Conservation (phyloP, 148 eudicot species). For the Drosera capensis region DNA sequence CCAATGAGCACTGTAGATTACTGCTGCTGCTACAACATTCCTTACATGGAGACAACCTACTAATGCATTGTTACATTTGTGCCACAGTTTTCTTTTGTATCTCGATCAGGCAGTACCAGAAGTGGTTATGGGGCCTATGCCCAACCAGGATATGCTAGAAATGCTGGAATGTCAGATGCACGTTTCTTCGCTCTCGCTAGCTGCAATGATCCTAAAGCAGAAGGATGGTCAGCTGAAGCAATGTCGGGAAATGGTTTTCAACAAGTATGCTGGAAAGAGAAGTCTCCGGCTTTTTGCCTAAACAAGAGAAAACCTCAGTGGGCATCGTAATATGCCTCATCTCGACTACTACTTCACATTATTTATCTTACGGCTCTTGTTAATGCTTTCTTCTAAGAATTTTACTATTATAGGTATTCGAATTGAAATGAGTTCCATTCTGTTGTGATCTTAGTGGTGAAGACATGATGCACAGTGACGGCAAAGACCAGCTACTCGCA, state of each 20-base stretch:
- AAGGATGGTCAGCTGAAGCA: slow-evolving; percentile 42
- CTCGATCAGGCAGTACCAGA: slow-evolving; percentile 6
- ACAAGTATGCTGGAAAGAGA: slow-evolving; percentile 70
- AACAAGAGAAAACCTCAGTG: slow-evolving; percentile 31
- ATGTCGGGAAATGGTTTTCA: slow-evolving; percentile 35
- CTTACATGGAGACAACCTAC: neutral
- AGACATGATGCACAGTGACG: slow-evolving; percentile 25
- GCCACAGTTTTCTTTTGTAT: slow-evolving; percentile 44
- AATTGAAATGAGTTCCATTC: too few relatives aligned
- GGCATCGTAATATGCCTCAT: slow-evolving; percentile 29
- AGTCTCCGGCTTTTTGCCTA: slow-evolving; percentile 39
- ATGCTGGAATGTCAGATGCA: slow-evolving; percentile 6
- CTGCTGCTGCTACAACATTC: too few relatives aligned
- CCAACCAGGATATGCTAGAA: slow-evolving; percentile 10
- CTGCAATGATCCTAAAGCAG: slow-evolving; percentile 41
- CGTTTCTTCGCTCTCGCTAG: slow-evolving; percentile 25
- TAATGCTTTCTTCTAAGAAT: neutral
- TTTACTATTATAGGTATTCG: neutral
- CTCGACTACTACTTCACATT: neutral
- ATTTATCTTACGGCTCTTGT: neutral
- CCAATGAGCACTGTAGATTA: too few relatives aligned
- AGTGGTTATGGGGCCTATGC: slow-evolving; percentile 3
- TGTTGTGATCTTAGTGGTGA: slow-evolving; percentile 58
- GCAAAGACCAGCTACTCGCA: slow-evolving; percentile 38
- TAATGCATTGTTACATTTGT: slow-evolving; percentile 5